Conservation (phyloP, 352 stramenopile genomes). For the Phytopythium boreale region DNA sequence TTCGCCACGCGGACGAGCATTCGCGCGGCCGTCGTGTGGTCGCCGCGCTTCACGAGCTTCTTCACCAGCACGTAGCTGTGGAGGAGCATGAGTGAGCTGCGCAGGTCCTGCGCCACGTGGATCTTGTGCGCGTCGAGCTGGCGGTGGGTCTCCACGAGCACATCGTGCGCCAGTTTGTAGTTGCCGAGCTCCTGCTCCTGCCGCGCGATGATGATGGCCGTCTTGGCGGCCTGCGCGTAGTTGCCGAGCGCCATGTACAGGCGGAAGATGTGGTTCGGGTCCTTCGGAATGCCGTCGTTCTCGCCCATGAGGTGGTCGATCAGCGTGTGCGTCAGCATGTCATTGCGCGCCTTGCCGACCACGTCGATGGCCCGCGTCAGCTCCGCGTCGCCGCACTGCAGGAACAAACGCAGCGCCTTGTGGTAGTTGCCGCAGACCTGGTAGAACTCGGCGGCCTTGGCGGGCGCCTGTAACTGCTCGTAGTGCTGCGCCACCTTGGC, state of each 20-base stretch:
- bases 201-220: slow-evolving; percentile 91
- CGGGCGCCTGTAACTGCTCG: slow-evolving; percentile 70
- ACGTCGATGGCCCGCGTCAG: slow-evolving; percentile 90
- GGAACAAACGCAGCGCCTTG: slow-evolving; percentile 88
- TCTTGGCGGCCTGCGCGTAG: slow-evolving; percentile 92
- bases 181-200: slow-evolving; percentile 93
- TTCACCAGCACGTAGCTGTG: slow-evolving; percentile 94
- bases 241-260: slow-evolving; percentile 95
- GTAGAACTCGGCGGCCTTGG: slow-evolving; percentile 89
- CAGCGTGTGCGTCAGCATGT: slow-evolving; percentile 93
- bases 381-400: slow-evolving; percentile 87
- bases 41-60: slow-evolving; percentile 86
- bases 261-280: slow-evolving; percentile 94
- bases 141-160: slow-evolving; percentile 89
- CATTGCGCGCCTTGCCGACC: slow-evolving; percentile 90
- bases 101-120: slow-evolving; percentile 87
- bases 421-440: slow-evolving; percentile 88
- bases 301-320: slow-evolving; percentile 96
- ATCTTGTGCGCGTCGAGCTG: slow-evolving; percentile 86
- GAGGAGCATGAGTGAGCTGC: slow-evolving; percentile 85
- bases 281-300: slow-evolving; percentile 91
- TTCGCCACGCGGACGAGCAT: slow-evolving; percentile 91
- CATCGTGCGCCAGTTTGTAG: slow-evolving; percentile 90
- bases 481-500: slow-evolving; percentile 90
- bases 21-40: slow-evolving; percentile 83